These are phyloP conservation scores for Polyplosphaeria fusca DNA, from an alignment of 495 filamentous ascomycete species.

Conservation along the genomic window DNA sequence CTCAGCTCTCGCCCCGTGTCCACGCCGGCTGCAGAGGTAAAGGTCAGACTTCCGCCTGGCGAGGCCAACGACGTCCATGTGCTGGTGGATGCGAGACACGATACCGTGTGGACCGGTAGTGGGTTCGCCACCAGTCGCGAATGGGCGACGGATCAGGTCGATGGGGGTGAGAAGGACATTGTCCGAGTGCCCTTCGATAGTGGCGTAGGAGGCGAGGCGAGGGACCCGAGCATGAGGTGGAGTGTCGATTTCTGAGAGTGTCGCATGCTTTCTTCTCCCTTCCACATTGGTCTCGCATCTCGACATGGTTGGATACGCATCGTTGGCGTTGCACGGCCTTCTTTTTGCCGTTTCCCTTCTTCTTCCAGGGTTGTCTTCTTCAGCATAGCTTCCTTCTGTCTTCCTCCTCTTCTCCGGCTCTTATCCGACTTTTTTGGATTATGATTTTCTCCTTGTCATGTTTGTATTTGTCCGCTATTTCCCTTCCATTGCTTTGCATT, in stretches of 20 bases:
- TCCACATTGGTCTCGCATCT: no score
- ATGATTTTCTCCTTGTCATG: not conserved
- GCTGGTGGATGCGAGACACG: slow-evolving; percentile 8
- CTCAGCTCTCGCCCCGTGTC: slow-evolving; percentile 34
- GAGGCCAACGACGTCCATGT: slow-evolving; percentile 23
- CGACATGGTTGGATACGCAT: no score
- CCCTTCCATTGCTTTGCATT: no score
- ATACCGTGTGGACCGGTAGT: slow-evolving; percentile 6
- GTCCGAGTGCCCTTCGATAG: slow-evolving; percentile 18
- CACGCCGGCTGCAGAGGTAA: slow-evolving; percentile 31
- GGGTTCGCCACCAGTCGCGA: slow-evolving; percentile 21
- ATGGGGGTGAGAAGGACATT: slow-evolving; percentile 6
- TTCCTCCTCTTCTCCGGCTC: not conserved
- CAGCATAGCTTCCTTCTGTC: no score
- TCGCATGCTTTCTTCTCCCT: not conserved
- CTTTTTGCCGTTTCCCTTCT: no score
- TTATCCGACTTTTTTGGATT: not conserved
- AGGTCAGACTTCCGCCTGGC: slow-evolving; percentile 28
- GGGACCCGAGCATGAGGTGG: slow-evolving; percentile 37
- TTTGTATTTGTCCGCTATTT: no score
- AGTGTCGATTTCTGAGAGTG: slow-evolving; percentile 41
- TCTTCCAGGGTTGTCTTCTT: no score
- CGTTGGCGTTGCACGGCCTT: no score
- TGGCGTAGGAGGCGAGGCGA: slow-evolving; percentile 2
- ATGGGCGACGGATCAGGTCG: slow-evolving; percentile 11